These are phyloP conservation scores for Aspergillus sparsus DNA, from an alignment of 495 filamentous ascomycete genomes.

Conservation along the genomic window DNA sequence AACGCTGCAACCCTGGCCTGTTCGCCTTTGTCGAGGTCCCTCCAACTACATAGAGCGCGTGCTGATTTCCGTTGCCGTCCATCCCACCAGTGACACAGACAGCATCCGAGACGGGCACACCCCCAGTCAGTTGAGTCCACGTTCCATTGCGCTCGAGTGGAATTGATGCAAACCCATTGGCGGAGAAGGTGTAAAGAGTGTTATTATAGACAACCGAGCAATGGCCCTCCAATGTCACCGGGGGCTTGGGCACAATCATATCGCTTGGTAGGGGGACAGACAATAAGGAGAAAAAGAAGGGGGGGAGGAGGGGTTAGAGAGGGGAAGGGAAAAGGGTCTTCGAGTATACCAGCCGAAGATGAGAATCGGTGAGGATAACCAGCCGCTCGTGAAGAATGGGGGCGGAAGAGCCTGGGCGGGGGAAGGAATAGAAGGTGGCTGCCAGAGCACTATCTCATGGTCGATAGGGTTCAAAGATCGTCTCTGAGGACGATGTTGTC, in stretches of 20 bases:
- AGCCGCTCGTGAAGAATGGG: constrained; percentile 30
- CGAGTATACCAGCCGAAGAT: constrained; percentile 38
- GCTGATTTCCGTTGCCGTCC: constrained; percentile 53
- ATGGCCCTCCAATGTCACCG: constrained; percentile 64
- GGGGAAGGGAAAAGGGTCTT: constrained; percentile 20
- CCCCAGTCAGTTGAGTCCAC: constrained; percentile 67
- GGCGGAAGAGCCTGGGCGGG: constrained; percentile 20
- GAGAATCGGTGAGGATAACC: constrained; percentile 27
- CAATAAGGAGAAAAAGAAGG: constrained; percentile 5
- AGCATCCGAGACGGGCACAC: constrained; percentile 68
- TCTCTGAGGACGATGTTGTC: constrained; percentile 13
- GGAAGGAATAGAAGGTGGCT: constrained; percentile 34
- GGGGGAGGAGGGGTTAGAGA: constrained; percentile 1
- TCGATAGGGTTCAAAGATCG: constrained; percentile 22
- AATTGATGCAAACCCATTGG: constrained; percentile 73
- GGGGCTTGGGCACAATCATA: constrained; percentile 69
- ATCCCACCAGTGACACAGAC: constrained; percentile 70
- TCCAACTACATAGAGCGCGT: constrained; percentile 82
- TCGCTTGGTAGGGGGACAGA: constrained; percentile 19
- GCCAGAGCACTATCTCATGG: constrained; percentile 49
- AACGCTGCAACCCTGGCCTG: constrained; percentile 83
- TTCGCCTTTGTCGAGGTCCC: constrained; percentile 57
- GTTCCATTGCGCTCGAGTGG: constrained; percentile 63
- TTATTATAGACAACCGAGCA: constrained; percentile 83
- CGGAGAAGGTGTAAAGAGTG: constrained; percentile 83